Evolutionary conservation across 768 basidiomycete species (phyloP).

Genomic region (Tylopilus intermedius): DNA sequence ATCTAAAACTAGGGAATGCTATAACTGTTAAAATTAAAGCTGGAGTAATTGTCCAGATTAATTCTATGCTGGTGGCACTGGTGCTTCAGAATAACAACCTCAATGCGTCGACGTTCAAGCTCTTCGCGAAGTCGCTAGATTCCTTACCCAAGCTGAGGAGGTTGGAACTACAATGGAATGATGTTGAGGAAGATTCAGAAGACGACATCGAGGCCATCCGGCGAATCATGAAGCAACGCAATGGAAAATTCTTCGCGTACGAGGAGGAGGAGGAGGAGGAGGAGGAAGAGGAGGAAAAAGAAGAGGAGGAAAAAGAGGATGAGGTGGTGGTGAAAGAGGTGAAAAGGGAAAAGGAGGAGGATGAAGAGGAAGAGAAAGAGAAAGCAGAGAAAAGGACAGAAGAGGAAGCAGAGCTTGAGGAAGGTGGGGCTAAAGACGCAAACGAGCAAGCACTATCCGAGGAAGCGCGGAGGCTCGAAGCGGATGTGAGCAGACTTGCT

Average conservation of each 20-base stretch:
- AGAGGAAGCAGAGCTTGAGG: slow-evolving; percentile 9
- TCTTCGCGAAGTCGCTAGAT: slow-evolving; percentile 64
- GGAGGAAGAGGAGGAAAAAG: slow-evolving; percentile 54
- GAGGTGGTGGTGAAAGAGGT: slow-evolving; percentile 38
- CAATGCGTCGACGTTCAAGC: slow-evolving; percentile 58
- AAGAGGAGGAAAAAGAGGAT: slow-evolving; percentile 23
- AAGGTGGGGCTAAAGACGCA: slow-evolving; percentile 24
- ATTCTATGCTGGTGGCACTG: slow-evolving; percentile 66
- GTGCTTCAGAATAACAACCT: slow-evolving; percentile 93
- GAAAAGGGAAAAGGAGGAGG: slow-evolving; percentile 30
- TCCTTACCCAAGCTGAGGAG: slow-evolving; percentile 55
- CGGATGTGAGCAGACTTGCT: slow-evolving; percentile 53
- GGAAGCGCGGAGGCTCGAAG: slow-evolving; percentile 28
- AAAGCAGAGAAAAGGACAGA: not conserved
- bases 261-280: slow-evolving; percentile 86
- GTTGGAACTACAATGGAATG: slow-evolving; percentile 90
- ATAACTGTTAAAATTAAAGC: no score
- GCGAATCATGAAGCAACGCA: slow-evolving; percentile 54
- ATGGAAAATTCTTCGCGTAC: slow-evolving; percentile 59
- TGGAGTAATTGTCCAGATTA: no score
- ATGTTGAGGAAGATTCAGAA: slow-evolving; percentile 73
- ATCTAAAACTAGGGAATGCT: no score
- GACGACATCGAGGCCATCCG: slow-evolving; percentile 46
- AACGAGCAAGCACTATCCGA: slow-evolving; percentile 21
- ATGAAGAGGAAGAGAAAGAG: slow-evolving; percentile 5